phyloP scores from a whole-genome alignment of 345 rosid species.

The Pistacia integerrima region DNA sequence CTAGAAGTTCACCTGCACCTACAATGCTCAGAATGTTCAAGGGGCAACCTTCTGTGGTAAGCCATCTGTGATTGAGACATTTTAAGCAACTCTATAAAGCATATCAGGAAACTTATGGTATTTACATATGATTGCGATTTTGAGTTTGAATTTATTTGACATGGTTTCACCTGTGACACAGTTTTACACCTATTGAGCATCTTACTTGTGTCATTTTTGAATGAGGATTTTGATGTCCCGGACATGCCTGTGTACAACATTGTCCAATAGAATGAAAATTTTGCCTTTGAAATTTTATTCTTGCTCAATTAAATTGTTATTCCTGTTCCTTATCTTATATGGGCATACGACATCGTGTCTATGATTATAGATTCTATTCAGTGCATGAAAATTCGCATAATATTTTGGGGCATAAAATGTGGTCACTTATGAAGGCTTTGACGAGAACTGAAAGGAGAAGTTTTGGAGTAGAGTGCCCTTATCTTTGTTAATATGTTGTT shows the following conservation, averaged over 20 bases:
- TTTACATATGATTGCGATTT: not conserved
- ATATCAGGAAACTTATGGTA: not conserved
- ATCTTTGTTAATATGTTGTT: too few species aligned
- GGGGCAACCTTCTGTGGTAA: slow-evolving; percentile 91
- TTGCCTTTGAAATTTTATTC: not conserved
- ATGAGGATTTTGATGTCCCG: not conserved
- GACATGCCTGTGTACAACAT: not conserved
- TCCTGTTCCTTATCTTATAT: not conserved
- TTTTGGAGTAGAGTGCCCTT: not conserved
- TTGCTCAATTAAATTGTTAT: not conserved
- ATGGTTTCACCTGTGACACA: not conserved
- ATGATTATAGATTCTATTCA: not conserved
- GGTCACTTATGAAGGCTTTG: not conserved
- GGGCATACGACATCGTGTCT: not conserved
- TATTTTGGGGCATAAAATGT: not conserved
- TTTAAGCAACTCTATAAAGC: slow-evolving; percentile 10
- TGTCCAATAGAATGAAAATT: not conserved
- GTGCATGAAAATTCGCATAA: not conserved
- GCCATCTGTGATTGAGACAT: slow-evolving; percentile 23
- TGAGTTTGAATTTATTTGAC: slow-evolving; percentile 7
- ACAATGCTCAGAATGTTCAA: slow-evolving; percentile 79
- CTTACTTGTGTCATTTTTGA: not conserved
- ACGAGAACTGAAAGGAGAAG: not conserved
- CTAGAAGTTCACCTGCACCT: slow-evolving; percentile 74
- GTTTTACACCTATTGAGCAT: not conserved